phyloP scores from a whole-genome alignment of 805 yeast genomes.

The Saccharomycopsis oosterbeekiorum region DNA sequence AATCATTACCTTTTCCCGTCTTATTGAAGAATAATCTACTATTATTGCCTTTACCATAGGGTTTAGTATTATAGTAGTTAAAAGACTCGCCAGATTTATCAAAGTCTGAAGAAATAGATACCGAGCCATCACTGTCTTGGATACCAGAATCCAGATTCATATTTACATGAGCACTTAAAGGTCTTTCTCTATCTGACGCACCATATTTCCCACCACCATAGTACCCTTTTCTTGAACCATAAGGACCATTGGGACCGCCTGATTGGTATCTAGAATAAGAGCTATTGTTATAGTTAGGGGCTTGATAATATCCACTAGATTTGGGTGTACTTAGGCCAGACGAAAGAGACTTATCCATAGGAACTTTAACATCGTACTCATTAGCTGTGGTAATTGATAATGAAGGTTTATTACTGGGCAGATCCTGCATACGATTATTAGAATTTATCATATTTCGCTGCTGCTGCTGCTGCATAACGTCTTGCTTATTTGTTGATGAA shows the following conservation, averaged over 20 bases:
- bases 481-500: neutral
- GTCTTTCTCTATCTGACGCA: neutral
- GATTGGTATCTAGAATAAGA: constrained; percentile 3
- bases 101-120: neutral
- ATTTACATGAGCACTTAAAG: neutral
- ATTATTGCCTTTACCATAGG: neutral
- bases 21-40: neutral
- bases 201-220: neutral
- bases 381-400: constrained; percentile 7
- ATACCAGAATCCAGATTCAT: neutral
- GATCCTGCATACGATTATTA: neutral
- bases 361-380: neutral
- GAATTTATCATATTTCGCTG: neutral
- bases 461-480: neutral
- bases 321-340: constrained; percentile 11
- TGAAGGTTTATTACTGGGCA: constrained; percentile 1
- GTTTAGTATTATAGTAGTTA: neutral
- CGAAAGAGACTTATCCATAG: constrained; percentile 5
- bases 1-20: neutral
- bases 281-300: constrained; percentile 1
- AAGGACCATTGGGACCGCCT: neutral
- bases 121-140: neutral
- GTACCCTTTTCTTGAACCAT: neutral
- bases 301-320: constrained; percentile 4
- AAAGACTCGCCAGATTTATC: neutral